These are phyloP conservation scores for Sedum album DNA, from an alignment of 164 flowering plant species.

Conservation along the genomic window DNA sequence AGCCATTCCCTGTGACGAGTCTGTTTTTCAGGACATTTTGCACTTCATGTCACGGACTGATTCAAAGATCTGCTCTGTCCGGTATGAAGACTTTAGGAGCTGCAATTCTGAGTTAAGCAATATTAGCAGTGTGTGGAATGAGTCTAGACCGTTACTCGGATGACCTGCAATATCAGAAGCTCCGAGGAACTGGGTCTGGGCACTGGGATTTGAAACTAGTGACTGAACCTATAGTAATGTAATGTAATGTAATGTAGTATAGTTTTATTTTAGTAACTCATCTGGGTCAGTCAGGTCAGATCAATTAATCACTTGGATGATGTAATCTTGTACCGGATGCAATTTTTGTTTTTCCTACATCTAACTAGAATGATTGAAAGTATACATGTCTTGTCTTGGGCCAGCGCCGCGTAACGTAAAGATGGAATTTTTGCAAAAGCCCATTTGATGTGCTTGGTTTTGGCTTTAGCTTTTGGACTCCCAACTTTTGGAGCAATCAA, in stretches of 20 bases:
- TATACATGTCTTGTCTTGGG: too few relatives aligned
- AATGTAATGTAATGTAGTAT: too few relatives aligned
- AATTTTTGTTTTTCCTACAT: too few relatives aligned
- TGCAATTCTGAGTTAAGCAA: neutral
- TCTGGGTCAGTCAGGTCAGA: too few relatives aligned
- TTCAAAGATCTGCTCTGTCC: neutral
- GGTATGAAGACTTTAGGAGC: neutral
- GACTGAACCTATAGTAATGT: too few relatives aligned
- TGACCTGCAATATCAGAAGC: neutral
- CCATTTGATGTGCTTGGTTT: neutral
- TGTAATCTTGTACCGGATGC: too few relatives aligned
- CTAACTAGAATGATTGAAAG: too few relatives aligned
- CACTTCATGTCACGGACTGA: neutral
- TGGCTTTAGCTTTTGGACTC: neutral
- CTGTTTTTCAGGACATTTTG: slow-evolving; percentile 15
- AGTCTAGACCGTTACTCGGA: neutral
- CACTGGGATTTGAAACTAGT: too few relatives aligned
- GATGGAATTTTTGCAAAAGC: neutral
- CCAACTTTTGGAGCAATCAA: neutral
- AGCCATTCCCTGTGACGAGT: slow-evolving; percentile 23
- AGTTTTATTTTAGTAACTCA: too few relatives aligned
- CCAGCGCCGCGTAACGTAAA: too few relatives aligned
- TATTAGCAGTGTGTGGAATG: neutral
- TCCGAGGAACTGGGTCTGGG: too few relatives aligned
- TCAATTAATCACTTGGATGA: too few relatives aligned